These are phyloP conservation scores for Penicillium palitans DNA, from an alignment of 2,329 filamentous ascomycete genomes.

Conservation along the genomic window DNA sequence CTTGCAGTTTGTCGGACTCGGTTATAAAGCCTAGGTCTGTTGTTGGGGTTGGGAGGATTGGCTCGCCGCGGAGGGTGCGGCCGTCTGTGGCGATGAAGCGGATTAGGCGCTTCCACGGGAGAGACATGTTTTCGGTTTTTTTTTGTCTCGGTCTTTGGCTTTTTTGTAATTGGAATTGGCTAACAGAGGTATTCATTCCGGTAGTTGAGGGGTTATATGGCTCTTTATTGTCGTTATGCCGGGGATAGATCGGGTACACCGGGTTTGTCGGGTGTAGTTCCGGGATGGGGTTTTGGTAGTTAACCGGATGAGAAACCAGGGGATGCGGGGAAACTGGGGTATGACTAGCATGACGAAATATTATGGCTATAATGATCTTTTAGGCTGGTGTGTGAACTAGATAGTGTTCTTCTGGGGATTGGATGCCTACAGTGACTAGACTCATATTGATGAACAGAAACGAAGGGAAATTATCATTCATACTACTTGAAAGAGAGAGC, in stretches of 20 bases:
- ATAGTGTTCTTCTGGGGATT: neutral
- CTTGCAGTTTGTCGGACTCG: slow-evolving; percentile 51
- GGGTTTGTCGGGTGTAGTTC: neutral
- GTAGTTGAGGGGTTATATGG: neutral
- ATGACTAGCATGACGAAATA: neutral
- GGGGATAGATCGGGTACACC: slow-evolving; percentile 1
- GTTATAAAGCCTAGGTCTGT: slow-evolving; percentile 52
- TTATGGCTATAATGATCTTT: neutral
- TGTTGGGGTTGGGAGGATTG: slow-evolving; percentile 43
- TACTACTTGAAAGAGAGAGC: neutral
- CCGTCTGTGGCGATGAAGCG: slow-evolving; percentile 57
- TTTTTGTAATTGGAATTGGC: too few relatives aligned
- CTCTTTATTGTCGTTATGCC: neutral
- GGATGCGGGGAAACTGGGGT: neutral
- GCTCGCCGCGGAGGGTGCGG: slow-evolving; percentile 53
- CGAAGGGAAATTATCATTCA: neutral
- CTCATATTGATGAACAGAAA: neutral
- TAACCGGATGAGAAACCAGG: neutral
- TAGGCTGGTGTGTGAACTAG: neutral
- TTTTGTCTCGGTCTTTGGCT: neutral
- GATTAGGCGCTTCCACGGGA: slow-evolving; percentile 55
- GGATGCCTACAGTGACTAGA: neutral
- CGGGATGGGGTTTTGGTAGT: neutral
- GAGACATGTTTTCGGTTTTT: slow-evolving; percentile 14
- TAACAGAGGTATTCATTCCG: neutral